These are phyloP conservation scores for Rhodofomes roseus DNA, from an alignment of 1,284 basidiomycete species.

Conservation along the genomic window DNA sequence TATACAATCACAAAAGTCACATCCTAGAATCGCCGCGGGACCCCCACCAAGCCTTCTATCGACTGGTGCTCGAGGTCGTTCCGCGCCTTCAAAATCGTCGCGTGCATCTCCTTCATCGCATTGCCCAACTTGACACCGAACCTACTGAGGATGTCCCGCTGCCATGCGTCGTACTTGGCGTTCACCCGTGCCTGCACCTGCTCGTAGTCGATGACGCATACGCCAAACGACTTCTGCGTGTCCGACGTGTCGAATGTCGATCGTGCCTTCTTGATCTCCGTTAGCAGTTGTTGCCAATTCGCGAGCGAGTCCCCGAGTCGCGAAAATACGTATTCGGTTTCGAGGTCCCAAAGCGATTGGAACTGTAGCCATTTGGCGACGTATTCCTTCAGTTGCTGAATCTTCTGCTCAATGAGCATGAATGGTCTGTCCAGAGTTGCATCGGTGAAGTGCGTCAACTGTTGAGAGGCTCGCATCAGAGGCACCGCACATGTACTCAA, in stretches of 20 bases:
- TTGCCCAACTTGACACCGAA: conserved; percentile 92
- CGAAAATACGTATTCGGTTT: conserved; percentile 94
- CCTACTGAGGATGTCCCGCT: conserved; percentile 87
- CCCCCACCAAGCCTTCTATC: conserved; percentile 60
- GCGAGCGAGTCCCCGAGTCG: conserved; percentile 90
- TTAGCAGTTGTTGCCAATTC: conserved; percentile 92
- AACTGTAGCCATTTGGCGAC: conserved; percentile 98
- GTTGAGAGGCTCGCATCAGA: neutral
- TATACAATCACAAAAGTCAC: neutral
- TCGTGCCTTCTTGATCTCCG: conserved; percentile 94
- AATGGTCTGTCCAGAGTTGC: conserved; percentile 82
- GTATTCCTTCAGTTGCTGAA: conserved; percentile 84
- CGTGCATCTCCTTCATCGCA: conserved; percentile 96
- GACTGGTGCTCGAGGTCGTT: conserved; percentile 92
- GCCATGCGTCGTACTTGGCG: conserved; percentile 98
- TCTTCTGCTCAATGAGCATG: conserved; percentile 83
- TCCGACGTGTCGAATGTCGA: conserved; percentile 97
- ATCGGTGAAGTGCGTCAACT: conserved; percentile 79
- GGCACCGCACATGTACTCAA: neutral
- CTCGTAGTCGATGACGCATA: conserved; percentile 95
- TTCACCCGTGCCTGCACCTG: conserved; percentile 97
- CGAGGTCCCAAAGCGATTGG: conserved; percentile 98
- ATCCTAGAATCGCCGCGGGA: conserved; percentile 29
- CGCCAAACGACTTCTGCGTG: conserved; percentile 87
- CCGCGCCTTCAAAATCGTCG: conserved; percentile 86